A percentile compares a stretch with the other conserved stretches of the same genome.
Conservation (phyloP, 345 rosid species). For the Rhodamnia argentea region DNA sequence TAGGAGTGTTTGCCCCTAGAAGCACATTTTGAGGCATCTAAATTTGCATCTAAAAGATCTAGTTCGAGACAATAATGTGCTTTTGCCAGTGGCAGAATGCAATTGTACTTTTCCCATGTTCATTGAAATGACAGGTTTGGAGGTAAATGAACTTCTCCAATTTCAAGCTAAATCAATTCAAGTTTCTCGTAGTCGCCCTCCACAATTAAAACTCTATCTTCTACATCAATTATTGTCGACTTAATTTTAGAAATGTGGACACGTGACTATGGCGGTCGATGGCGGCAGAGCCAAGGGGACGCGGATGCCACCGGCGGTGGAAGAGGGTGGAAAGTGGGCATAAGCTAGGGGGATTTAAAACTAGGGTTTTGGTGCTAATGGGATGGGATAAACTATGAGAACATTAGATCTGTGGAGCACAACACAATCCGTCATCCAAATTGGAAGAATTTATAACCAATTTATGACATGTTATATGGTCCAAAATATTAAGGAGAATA, state of each 20-base stretch:
- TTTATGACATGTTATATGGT: not conserved
- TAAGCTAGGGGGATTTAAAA: not conserved
- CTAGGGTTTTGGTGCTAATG: not conserved
- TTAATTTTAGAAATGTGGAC: not conserved
- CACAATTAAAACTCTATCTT: not conserved
- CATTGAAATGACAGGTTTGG: not conserved
- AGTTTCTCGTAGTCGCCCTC: not conserved
- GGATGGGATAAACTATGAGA: not conserved
- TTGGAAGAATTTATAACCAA: not conserved
- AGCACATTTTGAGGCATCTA: not conserved
- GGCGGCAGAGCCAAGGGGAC: not conserved
- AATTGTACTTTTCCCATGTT: not conserved
- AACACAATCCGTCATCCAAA: not conserved
- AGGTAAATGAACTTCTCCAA: not conserved
- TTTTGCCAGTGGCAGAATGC: not conserved
- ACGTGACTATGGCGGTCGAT: not conserved
- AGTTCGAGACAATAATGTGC: not conserved
- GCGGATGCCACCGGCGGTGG: not conserved
- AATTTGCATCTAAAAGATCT: not conserved
- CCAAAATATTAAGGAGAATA: too few species aligned
- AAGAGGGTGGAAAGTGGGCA: not conserved
- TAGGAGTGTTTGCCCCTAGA: not conserved
- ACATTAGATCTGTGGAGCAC: not conserved
- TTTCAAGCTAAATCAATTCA: not conserved
- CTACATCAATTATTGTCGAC: not conserved